Base-by-base conservation (phyloP, 2,329 filamentous ascomycete species). In the Beauveria scarabaeidicola region DNA sequence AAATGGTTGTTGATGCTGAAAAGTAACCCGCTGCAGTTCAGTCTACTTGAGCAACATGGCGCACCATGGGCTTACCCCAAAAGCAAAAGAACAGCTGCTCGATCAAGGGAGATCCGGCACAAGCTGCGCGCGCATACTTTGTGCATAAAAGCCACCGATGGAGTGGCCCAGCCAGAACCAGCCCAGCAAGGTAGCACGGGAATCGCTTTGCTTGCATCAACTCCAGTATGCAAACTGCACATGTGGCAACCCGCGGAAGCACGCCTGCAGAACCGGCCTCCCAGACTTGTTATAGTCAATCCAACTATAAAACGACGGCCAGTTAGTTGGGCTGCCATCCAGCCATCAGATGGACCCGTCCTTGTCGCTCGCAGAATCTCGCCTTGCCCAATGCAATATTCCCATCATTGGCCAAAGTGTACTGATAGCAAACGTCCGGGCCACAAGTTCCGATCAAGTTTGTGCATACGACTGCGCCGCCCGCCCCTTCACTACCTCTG, bases 201-300 rank as follows among this genome's bases (percentile, higher is more conserved):
- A 59, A 59, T 59, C 56, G 56, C 19, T 44, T 52, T 52, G 38
- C 47, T 59, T 52, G 48, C 40, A 59, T 57, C 52, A 40, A 40
- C 27, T 59, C 56, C 56, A n/a, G 36, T 58, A 59, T 59, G 56
- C 56, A 59, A 52, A 52, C 47, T 59, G 56, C 56, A 59, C 56
- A 47, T 52, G 56, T 59, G 56, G 56, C 56, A 59, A 59, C 56
- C 55, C 56, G 56, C 56, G 56, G 47, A 59, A 52, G 56, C 48
- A 59, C 36, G 48, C 56, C 15, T 59, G 56, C 56, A 59, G 56
- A 52, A 59, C 48, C 56, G 17, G 56, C 15, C 56, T 48, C 25
- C 56, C 19, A 17, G 36, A 36, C 46, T 32, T 32, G 46, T 36
- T 41, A 51, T 52, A 52, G 46, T 9, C 47, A 13, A 52, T 41